Base-by-base conservation (phyloP, 2,329 filamentous ascomycete species). In the Apiospora sp. region DNA sequence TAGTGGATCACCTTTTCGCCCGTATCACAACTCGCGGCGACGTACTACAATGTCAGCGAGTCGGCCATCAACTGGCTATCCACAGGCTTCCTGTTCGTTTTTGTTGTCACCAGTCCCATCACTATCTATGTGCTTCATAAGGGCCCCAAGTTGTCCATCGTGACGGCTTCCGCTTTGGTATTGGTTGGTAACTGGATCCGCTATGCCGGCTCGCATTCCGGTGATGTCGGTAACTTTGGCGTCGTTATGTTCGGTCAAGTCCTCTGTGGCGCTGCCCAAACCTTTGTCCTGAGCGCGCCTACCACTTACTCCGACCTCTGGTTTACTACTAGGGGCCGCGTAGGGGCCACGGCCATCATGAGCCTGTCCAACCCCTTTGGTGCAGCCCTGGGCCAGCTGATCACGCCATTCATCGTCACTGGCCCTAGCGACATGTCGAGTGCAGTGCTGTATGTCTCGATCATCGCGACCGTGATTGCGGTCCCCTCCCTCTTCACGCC, bases 1-100 rank as follows among this genome's bases (percentile, higher is more conserved):
- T 76, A 95, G 94, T 98, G 96, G 96, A 89, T 98, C 77, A 96
- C 95, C 8, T 98, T 95, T 82, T 93, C 95, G 1, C 93, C 96
- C 54, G 92, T 98, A 44, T 94, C 94, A 1, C 89, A 89, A 46
- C 90, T 92, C 30, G 89, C 94, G 1, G 91, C 95, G 0, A 77
- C 86, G 34, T 98, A 95, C 85, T 98, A 97, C 80, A 77, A 85
- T 70, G 93, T 95, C 16, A 88, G 87, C 46, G 91, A 95, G 79
- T 91, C 90, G 22, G 89, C 90, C 44, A 92, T 98, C 83, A 98
- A 98, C 83, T 98, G 96, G 96, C 88, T 98, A 75, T 95, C 92
- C 79, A 98, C 93, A 0, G 92, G 88, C 51, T 98, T 97, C 80
- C 87, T 98, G 68, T 96, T 98, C 80, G 87, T 95, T 70, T 98